Evolutionary conservation across 805 yeast species (phyloP).

Genomic region (Sugiyamaella marilandica): DNA sequence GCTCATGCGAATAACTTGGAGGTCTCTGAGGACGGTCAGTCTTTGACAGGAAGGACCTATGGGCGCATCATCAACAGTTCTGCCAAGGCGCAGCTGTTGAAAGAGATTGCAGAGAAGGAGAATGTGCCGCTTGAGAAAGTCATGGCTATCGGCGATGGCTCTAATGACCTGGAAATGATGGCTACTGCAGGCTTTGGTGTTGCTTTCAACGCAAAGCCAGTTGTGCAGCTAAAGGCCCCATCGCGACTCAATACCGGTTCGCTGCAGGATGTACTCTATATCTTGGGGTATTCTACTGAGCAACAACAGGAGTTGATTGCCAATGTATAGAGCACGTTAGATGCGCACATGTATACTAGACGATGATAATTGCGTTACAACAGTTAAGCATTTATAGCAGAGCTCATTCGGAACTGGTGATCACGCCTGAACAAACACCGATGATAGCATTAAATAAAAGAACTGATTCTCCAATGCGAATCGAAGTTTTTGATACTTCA

Average conservation of each 20-base stretch:
- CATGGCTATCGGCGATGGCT: conserved; percentile 95
- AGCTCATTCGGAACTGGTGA: neutral
- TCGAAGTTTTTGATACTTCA: conserved; percentile 41
- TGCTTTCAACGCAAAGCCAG: conserved; percentile 97
- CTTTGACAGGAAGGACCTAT: conserved; percentile 66
- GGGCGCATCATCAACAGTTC: conserved; percentile 87
- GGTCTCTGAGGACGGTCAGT: conserved; percentile 37
- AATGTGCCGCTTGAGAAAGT: conserved; percentile 37
- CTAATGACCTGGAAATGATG: conserved; percentile 95
- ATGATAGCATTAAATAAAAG: conserved; percentile 75
- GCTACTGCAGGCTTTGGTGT: conserved; percentile 84
- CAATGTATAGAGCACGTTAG: conserved; percentile 3
- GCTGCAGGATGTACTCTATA: conserved; percentile 70
- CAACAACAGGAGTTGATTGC: conserved; percentile 20
- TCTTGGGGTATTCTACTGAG: conserved; percentile 51
- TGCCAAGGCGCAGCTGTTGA: conserved; percentile 69
- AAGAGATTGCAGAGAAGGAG: conserved; percentile 38
- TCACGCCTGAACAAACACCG: conserved; percentile 49
- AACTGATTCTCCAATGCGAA: conserved; percentile 62
- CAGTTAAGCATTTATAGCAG: neutral
- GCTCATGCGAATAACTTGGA: conserved; percentile 75
- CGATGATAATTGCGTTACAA: neutral
- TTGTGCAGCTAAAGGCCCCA: conserved; percentile 81
- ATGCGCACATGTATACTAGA: neutral
- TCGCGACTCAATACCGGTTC: conserved; percentile 69